phyloP scores from a whole-genome alignment of 139 green algal species.

The Diplosphaera chodatii region DNA sequence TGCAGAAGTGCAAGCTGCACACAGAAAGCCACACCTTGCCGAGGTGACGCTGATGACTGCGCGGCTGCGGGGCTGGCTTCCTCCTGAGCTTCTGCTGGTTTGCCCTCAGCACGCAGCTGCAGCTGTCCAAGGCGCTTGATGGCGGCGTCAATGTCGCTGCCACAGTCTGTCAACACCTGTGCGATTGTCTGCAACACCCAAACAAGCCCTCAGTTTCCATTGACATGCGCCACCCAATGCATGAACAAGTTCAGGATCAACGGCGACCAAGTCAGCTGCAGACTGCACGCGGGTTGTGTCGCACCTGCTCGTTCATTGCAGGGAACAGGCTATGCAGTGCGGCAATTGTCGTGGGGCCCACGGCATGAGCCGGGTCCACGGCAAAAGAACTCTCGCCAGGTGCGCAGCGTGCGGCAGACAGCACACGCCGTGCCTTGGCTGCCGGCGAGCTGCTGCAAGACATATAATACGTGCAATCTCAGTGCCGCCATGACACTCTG shows the following conservation, averaged over 20 bases:
- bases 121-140: constrained; percentile 65
- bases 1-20: too few species aligned
- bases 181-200: constrained; percentile 45
- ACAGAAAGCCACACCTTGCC: too few species aligned
- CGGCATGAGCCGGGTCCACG: constrained; percentile 7
- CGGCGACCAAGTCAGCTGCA: not conserved
- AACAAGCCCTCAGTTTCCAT: too few species aligned
- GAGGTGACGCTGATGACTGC: too few species aligned
- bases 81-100: constrained; percentile 5
- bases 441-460: not conserved
- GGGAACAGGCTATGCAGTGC: constrained; percentile 58
- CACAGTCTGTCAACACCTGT: constrained; percentile 57
- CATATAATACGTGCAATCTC: too few species aligned
- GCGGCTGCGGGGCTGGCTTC: not conserved
- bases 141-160: constrained; percentile 71
- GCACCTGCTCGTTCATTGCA: constrained; percentile 60
- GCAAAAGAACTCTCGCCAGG: not conserved
- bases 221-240: too few species aligned
- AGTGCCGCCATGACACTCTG: too few species aligned
- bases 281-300: not conserved
- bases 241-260: too few species aligned
- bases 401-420: not conserved
- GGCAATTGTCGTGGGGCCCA: constrained; percentile 25
- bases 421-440: not conserved
- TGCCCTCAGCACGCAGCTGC: constrained; percentile 27